Evolutionary conservation across 2,329 filamentous ascomycete genomes (phyloP).

Genomic region (Pseudopithomyces chartarum): DNA sequence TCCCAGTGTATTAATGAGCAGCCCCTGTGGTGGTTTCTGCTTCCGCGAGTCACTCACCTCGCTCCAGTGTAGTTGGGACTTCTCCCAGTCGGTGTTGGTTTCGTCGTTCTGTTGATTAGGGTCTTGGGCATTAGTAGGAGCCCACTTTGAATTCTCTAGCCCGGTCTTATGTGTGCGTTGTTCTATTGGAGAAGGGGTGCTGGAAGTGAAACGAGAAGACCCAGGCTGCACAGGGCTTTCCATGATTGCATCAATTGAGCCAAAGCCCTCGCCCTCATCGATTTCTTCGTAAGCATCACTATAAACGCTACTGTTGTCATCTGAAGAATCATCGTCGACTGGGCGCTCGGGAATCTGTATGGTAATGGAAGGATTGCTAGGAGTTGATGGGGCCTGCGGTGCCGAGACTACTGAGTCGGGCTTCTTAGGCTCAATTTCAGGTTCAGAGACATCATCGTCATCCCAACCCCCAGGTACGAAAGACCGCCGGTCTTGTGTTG

Average conservation of each 20-base stretch:
- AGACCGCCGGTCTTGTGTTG: conserved; percentile 28
- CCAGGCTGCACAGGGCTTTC: conserved; percentile 57
- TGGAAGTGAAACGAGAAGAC: conserved; percentile 16
- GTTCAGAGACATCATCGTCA: conserved; percentile 34
- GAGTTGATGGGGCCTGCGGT: no score
- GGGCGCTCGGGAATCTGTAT: conserved; percentile 3
- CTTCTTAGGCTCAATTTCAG: conserved; percentile 1
- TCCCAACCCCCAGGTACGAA: conserved; percentile 38
- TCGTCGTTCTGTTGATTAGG: conserved; percentile 7
- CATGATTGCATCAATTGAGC: conserved; percentile 74
- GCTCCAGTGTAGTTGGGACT: conserved; percentile 72
- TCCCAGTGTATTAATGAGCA: conserved; percentile 47
- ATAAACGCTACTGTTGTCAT: conserved; percentile 62
- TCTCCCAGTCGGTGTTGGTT: conserved; percentile 65
- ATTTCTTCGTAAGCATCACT: conserved; percentile 79
- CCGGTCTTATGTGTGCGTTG: conserved; percentile 11
- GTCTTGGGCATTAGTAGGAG: conserved; percentile 21
- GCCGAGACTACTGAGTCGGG: not conserved
- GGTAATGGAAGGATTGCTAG: not conserved
- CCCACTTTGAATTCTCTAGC: conserved; percentile 31
- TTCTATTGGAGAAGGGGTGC: not conserved
- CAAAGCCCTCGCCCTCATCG: conserved; percentile 70
- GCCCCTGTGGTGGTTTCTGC: conserved; percentile 62
- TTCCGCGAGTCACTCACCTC: conserved; percentile 67
- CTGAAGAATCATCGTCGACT: conserved; percentile 32